Conservation (phyloP, 208 protist species). For the Trypanosoma boissoni region DNA sequence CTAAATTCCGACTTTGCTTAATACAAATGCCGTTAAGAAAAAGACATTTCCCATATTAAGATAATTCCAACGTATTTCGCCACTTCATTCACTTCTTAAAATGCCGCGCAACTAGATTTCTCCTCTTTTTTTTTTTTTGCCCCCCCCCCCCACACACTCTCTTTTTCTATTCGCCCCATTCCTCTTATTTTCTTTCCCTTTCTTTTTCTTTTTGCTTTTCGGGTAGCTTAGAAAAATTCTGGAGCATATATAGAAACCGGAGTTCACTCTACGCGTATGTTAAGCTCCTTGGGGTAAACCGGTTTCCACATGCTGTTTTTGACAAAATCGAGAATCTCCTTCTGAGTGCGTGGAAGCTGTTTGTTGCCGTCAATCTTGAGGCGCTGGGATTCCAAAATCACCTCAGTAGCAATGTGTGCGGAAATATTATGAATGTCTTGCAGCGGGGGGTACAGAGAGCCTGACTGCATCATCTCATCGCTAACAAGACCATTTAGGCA, state of each 20-base stretch:
- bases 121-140: conserved; percentile 3
- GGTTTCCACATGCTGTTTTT: conserved; percentile 62
- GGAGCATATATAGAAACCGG: too few relatives aligned
- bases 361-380: conserved; percentile 55
- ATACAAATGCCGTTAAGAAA: too few relatives aligned
- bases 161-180: neutral
- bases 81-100: conserved; percentile 16
- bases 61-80: too few relatives aligned
- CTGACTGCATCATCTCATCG: conserved; percentile 37
- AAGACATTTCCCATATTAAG: too few relatives aligned
- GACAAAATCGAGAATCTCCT: conserved; percentile 38
- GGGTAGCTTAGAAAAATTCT: too few relatives aligned
- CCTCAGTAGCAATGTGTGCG: conserved; percentile 62
- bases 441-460: conserved; percentile 69
- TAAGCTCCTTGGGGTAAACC: conserved; percentile 51
- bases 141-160: neutral
- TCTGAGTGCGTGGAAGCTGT: conserved; percentile 42
- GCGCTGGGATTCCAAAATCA: conserved; percentile 64
- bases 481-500: conserved; percentile 64
- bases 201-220: neutral
- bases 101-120: neutral
- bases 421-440: conserved; percentile 76
- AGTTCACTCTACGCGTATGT: conserved; percentile 21
- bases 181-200: neutral
- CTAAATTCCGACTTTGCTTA: too few relatives aligned